A percentile compares a stretch with the other conserved stretches of the same genome.
Conservation (phyloP, 352 stramenopile genomes). For the Phytophthora brassicae region DNA sequence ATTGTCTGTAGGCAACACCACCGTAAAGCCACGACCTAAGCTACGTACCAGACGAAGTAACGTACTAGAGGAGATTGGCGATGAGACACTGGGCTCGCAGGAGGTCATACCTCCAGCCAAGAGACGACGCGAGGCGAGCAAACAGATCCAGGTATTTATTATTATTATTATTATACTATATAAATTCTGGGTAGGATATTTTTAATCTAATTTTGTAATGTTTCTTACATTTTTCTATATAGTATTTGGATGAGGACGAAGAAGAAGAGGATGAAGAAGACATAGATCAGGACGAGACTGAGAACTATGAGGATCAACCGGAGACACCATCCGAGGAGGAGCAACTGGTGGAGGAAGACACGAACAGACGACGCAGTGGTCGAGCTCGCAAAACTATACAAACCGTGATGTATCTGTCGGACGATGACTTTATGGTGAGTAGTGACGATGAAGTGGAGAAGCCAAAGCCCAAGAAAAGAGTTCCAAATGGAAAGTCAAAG, state of each 20-base stretch:
- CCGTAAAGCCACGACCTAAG: constrained; percentile 41
- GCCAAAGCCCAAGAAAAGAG: constrained; percentile 32
- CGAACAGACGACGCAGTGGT: constrained; percentile 41
- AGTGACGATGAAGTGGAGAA: constrained; percentile 46
- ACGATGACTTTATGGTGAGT: constrained; percentile 37
- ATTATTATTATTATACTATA: constrained; percentile 13
- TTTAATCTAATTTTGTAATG: constrained; percentile 10
- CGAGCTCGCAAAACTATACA: constrained; percentile 31
- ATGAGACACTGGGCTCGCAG: constrained; percentile 15
- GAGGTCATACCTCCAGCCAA: constrained; percentile 28
- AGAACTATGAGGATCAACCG: constrained; percentile 43
- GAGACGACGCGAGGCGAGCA: constrained; percentile 21
- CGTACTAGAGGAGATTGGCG: constrained; percentile 7
- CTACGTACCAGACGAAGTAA: constrained; percentile 36
- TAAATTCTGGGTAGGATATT: constrained; percentile 9
- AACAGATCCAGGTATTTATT: constrained; percentile 28
- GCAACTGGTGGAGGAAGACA: constrained; percentile 22
- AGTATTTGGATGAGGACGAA: constrained; percentile 22
- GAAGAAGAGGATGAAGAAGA: constrained; percentile 29
- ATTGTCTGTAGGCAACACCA: constrained; percentile 7
- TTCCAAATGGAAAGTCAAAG: constrained; percentile 25
- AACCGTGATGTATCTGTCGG: constrained; percentile 30
- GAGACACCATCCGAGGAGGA: constrained; percentile 34
- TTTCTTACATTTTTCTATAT: constrained; percentile 10
- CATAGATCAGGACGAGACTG: constrained; percentile 36